phyloP scores from a whole-genome alignment of 2,329 filamentous ascomycete genomes.

The Diplodia corticola region DNA sequence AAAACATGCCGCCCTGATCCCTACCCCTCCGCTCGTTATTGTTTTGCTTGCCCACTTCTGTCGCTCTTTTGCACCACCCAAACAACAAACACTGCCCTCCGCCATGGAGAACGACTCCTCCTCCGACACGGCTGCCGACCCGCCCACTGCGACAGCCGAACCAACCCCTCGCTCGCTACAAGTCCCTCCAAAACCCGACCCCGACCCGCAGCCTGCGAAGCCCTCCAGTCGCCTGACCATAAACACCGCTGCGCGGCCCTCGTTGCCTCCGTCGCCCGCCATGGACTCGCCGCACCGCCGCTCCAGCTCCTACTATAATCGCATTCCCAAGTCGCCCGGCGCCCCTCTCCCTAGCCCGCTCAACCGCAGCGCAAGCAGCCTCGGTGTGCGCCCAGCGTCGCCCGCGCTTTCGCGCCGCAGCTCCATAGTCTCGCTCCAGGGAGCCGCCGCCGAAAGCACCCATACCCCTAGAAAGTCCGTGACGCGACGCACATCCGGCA shows the following conservation, averaged over 20 bases:
- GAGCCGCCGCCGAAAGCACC: conserved; percentile 21
- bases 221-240: conserved; percentile 42
- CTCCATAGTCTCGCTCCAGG: conserved; percentile 18
- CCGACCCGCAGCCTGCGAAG: conserved; percentile 36
- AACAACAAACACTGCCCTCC: conserved; percentile 11
- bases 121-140: neutral
- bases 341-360: conserved; percentile 33
- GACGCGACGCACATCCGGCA: conserved; percentile 47
- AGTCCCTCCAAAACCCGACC: conserved; percentile 38
- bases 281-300: conserved; percentile 30
- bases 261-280: conserved; percentile 35
- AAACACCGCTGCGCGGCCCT: conserved; percentile 32
- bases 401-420: conserved; percentile 38
- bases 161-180: conserved; percentile 20
- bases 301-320: conserved; percentile 26
- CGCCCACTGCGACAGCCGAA: conserved; percentile 2
- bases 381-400: conserved; percentile 44
- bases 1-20: conserved; percentile 15
- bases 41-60: conserved; percentile 5
- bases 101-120: conserved; percentile 18
- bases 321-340: conserved; percentile 31
- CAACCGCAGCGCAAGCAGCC: conserved; percentile 45
- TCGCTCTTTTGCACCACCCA: conserved; percentile 10
- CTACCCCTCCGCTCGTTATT: conserved; percentile 12
- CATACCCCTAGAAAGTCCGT: conserved; percentile 39